Percentiles rank a stretch among this genome's conserved stretches.
Evolutionary conservation across 805 yeast genomes (phyloP).

Genomic region (Candida dajiaensis): DNA sequence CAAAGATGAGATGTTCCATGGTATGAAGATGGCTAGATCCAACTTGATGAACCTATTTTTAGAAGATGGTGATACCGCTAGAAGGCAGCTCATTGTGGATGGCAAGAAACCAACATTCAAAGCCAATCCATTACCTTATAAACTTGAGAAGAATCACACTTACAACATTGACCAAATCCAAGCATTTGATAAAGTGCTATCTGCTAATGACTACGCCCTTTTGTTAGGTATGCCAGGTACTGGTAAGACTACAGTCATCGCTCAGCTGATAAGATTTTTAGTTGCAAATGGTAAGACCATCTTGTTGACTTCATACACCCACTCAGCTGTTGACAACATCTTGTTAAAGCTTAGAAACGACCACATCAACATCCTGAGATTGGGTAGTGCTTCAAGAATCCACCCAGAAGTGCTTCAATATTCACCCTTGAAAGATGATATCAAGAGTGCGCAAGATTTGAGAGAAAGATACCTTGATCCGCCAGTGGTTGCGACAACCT

Average conservation of each 20-base stretch:
- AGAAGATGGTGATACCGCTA: slow-evolving; percentile 30
- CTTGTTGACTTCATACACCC: slow-evolving; percentile 80
- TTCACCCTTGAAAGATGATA: slow-evolving; percentile 38
- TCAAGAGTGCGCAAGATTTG: slow-evolving; percentile 41
- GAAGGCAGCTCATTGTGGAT: slow-evolving; percentile 31
- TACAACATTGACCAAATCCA: slow-evolving; percentile 67
- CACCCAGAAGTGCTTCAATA: slow-evolving; percentile 56
- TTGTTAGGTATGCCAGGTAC: slow-evolving; percentile 98
- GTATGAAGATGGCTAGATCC: slow-evolving; percentile 69
- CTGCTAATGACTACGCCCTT: slow-evolving; percentile 69
- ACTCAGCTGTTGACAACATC: slow-evolving; percentile 94
- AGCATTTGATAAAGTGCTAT: slow-evolving; percentile 63
- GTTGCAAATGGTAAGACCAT: slow-evolving; percentile 60
- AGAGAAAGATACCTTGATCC: slow-evolving; percentile 44
- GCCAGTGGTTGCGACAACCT: slow-evolving; percentile 82
- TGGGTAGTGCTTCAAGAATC: slow-evolving; percentile 56
- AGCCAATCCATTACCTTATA: slow-evolving; percentile 19
- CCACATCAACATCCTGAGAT: slow-evolving; percentile 49
- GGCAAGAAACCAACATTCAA: slow-evolving; percentile 25
- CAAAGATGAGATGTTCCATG: slow-evolving; percentile 69
- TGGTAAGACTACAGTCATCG: slow-evolving; percentile 88
- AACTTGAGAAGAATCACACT: slow-evolving; percentile 7
- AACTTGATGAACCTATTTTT: slow-evolving; percentile 68
- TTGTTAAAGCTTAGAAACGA: slow-evolving; percentile 58
- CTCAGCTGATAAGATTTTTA: slow-evolving; percentile 60